These are phyloP conservation scores for Lepiota brunneoincarnata DNA, from an alignment of 768 basidiomycete genomes.

Conservation along the genomic window DNA sequence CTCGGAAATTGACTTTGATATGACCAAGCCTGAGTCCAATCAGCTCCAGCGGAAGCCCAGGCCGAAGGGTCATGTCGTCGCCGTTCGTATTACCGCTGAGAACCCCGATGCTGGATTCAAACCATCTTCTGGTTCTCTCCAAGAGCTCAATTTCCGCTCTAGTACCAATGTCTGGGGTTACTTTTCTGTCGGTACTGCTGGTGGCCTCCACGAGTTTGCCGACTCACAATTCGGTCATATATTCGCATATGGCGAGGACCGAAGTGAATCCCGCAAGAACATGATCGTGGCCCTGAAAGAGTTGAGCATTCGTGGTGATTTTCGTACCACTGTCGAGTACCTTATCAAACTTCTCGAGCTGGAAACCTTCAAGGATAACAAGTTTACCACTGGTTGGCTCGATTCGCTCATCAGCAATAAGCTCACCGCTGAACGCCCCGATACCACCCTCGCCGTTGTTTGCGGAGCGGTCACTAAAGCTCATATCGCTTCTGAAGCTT, in stretches of 20 bases:
- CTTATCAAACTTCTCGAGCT: conserved; percentile 96
- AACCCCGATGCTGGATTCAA: conserved; percentile 99
- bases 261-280: conserved; percentile 93
- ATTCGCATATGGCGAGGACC: conserved; percentile 97
- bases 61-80: conserved; percentile 98
- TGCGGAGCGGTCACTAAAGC: conserved; percentile 97
- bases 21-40: conserved; percentile 83
- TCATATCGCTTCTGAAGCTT: conserved; percentile 84
- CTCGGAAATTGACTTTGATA: conserved; percentile 96
- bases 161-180: conserved; percentile 99
- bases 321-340: conserved; percentile 98
- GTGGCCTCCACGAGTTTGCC: conserved; percentile 97
- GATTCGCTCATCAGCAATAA: conserved; percentile 96
- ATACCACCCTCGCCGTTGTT: conserved; percentile 87
- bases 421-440: conserved; percentile 96
- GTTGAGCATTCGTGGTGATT: conserved; percentile 97
- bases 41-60: conserved; percentile 91
- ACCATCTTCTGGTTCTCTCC: conserved; percentile 93
- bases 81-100: conserved; percentile 98
- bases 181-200: conserved; percentile 94
- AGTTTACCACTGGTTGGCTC: conserved; percentile 97
- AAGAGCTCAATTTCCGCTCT: conserved; percentile 99
- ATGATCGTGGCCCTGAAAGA: conserved; percentile 99
- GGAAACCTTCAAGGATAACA: conserved; percentile 95
- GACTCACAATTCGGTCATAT: conserved; percentile 99